Evolutionary conservation across 1,139 yeast genomes (phyloP).

Genomic region (Suhomyces ambrosiae): DNA sequence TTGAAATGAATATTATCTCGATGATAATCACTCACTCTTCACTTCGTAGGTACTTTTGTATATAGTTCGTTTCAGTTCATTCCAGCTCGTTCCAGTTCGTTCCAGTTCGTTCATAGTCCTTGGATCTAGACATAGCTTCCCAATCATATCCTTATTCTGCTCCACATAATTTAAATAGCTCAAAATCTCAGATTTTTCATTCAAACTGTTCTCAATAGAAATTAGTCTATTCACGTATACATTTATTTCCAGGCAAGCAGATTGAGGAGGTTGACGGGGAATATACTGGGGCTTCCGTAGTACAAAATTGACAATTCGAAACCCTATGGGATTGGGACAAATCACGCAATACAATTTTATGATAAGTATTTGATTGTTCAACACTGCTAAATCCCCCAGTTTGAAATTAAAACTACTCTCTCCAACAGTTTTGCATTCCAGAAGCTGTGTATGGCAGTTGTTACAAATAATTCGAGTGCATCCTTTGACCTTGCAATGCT

Average conservation of each 20-base stretch:
- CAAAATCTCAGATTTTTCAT: constrained; percentile 6
- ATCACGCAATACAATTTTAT: constrained; percentile 16
- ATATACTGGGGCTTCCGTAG: constrained; percentile 7
- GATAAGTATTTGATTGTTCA: constrained; percentile 10
- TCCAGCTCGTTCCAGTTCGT: too few relatives aligned
- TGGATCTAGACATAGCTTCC: constrained; percentile 4
- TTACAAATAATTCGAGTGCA: constrained; percentile 15
- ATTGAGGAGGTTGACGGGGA: background rate
- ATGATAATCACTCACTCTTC: too few relatives aligned
- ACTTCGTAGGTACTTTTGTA: too few relatives aligned
- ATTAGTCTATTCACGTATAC: constrained; percentile 15
- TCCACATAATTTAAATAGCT: background rate
- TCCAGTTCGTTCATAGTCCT: background rate
- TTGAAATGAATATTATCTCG: too few relatives aligned
- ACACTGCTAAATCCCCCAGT: constrained; percentile 8
- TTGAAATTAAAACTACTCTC: constrained; percentile 1
- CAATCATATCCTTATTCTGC: constrained; percentile 2
- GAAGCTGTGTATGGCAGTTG: constrained; percentile 16
- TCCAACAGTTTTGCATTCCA: constrained; percentile 5
- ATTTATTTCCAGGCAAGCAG: constrained; percentile 10
- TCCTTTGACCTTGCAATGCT: too few relatives aligned
- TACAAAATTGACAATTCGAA: constrained; percentile 16
- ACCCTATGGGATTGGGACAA: constrained; percentile 21
- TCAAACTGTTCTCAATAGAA: constrained; percentile 16
- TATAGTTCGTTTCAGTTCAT: too few relatives aligned